Conservation (phyloP, 2,329 filamentous ascomycete genomes). For the Byssoonygena ceratinophila region DNA sequence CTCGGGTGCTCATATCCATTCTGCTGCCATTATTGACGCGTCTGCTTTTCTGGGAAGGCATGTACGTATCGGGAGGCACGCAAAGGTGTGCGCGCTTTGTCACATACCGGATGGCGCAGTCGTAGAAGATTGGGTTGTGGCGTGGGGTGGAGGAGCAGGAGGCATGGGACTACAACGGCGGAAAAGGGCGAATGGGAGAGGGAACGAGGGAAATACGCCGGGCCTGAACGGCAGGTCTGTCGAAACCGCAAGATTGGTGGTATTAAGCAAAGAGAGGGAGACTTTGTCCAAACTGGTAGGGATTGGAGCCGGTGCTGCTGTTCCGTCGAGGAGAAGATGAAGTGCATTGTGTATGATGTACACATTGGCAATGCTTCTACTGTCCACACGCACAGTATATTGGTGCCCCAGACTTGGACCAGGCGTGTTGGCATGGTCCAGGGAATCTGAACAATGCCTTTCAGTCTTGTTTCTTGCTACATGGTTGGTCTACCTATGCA, state of each 20-base stretch:
- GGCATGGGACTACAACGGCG: slow-evolving; percentile 26
- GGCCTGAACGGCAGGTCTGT: slow-evolving; percentile 35
- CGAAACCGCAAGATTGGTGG: slow-evolving; percentile 52
- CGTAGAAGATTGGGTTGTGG: slow-evolving; percentile 57
- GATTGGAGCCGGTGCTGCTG: slow-evolving; percentile 4
- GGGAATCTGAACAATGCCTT: too few species aligned
- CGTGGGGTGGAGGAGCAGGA: slow-evolving; percentile 52
- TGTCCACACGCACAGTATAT: background rate
- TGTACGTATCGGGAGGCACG: slow-evolving; percentile 43
- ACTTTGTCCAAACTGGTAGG: slow-evolving; percentile 54
- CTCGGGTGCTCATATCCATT: slow-evolving; percentile 33
- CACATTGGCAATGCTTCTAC: background rate
- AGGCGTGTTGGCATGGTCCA: too few species aligned
- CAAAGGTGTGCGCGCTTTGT: slow-evolving; percentile 58
- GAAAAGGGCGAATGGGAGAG: slow-evolving; percentile 29
- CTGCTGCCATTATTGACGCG: slow-evolving; percentile 36
- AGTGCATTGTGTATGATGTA: background rate
- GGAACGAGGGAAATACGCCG: slow-evolving; percentile 13
- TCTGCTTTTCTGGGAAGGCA: slow-evolving; percentile 30
- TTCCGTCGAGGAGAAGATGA: slow-evolving; percentile 6
- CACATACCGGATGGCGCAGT: slow-evolving; percentile 48
- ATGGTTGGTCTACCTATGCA: too few species aligned
- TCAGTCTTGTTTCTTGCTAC: too few species aligned
- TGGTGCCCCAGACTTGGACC: background rate
- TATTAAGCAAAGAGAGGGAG: slow-evolving; percentile 57